Conservation (phyloP, 1,284 basidiomycete species). For the Xerocomus minutiporus region DNA sequence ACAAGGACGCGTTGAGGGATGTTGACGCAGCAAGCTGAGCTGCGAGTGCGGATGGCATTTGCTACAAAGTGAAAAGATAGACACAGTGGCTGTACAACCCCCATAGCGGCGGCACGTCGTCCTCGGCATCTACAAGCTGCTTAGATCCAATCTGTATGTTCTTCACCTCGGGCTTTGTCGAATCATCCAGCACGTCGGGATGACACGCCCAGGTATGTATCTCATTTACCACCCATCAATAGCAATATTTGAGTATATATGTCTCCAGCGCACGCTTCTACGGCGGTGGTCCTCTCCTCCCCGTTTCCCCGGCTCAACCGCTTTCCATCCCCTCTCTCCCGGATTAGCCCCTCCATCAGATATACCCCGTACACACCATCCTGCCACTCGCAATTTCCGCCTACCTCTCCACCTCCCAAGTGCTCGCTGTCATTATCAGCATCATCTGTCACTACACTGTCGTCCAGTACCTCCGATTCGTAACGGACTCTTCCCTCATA, state of each 20-base stretch:
- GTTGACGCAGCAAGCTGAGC: conserved; percentile 77
- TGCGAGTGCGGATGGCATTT: conserved; percentile 77
- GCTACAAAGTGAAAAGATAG: too few relatives aligned
- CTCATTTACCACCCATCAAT: too few relatives aligned
- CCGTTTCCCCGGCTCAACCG: conserved; percentile 42
- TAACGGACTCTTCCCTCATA: conserved; percentile 25
- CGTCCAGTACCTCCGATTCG: conserved; percentile 77
- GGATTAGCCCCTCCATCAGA: conserved; percentile 27
- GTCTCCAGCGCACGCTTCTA: conserved; percentile 78
- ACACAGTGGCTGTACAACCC: too few relatives aligned
- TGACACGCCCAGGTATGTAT: conserved; percentile 65
- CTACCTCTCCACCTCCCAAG: conserved; percentile 80
- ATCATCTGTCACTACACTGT: conserved; percentile 81
- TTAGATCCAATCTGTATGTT: too few relatives aligned
- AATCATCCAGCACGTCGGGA: conserved; percentile 26
- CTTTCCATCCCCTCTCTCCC: conserved; percentile 36
- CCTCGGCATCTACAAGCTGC: too few relatives aligned
- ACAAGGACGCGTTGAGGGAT: conserved; percentile 75
- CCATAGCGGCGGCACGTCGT: too few relatives aligned
- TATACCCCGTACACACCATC: conserved; percentile 54
- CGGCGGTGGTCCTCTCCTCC: conserved; percentile 47
- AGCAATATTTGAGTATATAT: too few relatives aligned
- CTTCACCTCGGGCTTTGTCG: neutral
- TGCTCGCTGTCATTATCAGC: conserved; percentile 64
- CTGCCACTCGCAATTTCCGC: conserved; percentile 76